Percentiles rank a stretch among this genome's conserved stretches.
phyloP scores from a whole-genome alignment of 2,329 filamentous ascomycete species.

The Myotisia sp. region DNA sequence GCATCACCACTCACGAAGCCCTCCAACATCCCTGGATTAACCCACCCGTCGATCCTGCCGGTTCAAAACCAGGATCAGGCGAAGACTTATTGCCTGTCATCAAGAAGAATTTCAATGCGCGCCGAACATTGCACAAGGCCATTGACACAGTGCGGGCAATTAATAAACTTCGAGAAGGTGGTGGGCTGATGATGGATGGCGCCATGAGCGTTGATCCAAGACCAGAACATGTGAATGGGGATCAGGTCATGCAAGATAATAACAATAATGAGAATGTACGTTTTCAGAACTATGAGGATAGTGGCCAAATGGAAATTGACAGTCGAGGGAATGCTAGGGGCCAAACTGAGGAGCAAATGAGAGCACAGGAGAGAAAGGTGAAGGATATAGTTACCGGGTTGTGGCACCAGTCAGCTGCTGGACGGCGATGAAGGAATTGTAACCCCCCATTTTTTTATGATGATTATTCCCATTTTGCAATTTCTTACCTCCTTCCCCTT shows the following conservation, averaged over 20 bases:
- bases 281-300: slow-evolving; percentile 12
- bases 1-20: slow-evolving; percentile 79
- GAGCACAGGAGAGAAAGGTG: slow-evolving; percentile 45
- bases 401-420: slow-evolving; percentile 31
- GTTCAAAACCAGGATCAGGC: slow-evolving; percentile 23
- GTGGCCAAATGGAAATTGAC: slow-evolving; percentile 40
- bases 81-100: slow-evolving; percentile 50
- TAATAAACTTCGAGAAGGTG: slow-evolving; percentile 50
- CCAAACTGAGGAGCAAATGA: slow-evolving; percentile 49
- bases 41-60: slow-evolving; percentile 36
- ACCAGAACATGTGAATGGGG: slow-evolving; percentile 32
- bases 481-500: no score
- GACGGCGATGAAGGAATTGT: slow-evolving; percentile 11
- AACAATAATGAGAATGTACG: slow-evolving; percentile 10
- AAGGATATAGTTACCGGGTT: slow-evolving; percentile 44
- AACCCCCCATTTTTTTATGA: no score
- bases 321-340: slow-evolving; percentile 45
- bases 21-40: slow-evolving; percentile 52
- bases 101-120: slow-evolving; percentile 57
- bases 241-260: slow-evolving; percentile 27
- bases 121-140: slow-evolving; percentile 50
- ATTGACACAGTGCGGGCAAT: slow-evolving; percentile 56
- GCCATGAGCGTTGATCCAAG: slow-evolving; percentile 43
- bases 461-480: no score
- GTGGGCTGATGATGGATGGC: slow-evolving; percentile 49